Evolutionary conservation across 2,329 filamentous ascomycete genomes (phyloP).

Genomic region (Aspergillus neotritici): DNA sequence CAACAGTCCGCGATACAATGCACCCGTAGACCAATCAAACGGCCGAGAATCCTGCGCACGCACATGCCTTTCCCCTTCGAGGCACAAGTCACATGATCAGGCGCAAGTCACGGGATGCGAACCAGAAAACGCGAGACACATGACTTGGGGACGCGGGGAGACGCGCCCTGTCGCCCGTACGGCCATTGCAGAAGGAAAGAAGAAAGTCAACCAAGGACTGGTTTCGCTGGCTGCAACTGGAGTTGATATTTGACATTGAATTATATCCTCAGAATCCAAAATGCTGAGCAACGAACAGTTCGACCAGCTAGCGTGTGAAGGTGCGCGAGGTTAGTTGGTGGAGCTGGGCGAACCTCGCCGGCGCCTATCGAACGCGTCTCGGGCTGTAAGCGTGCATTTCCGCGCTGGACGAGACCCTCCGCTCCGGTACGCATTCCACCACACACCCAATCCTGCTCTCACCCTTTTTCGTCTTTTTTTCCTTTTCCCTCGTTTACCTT

Average conservation of each 20-base stretch:
- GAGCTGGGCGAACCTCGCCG: conserved; percentile 25
- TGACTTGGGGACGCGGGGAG: conserved; percentile 15
- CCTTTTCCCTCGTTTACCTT: conserved; percentile 3
- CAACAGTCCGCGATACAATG: not conserved
- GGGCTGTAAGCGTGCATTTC: conserved; percentile 37
- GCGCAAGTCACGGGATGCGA: conserved; percentile 19
- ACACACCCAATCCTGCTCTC: conserved; percentile 22
- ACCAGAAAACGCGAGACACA: conserved; percentile 16
- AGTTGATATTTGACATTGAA: not conserved
- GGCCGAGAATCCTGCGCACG: conserved; percentile 6
- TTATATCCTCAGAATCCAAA: conserved; percentile 2
- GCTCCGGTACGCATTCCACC: conserved; percentile 32
- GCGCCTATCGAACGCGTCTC: conserved; percentile 39
- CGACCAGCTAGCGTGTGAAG: conserved; percentile 7
- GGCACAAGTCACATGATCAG: conserved; percentile 13
- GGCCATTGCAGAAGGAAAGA: not conserved
- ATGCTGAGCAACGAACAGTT: conserved; percentile 14
- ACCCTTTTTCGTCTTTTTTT: conserved; percentile 17
- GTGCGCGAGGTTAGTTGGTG: conserved; percentile 23
- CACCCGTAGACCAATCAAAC: conserved; percentile 10
- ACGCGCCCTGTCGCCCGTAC: conserved; percentile 11
- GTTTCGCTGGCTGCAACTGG: not conserved
- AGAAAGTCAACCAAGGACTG: not conserved
- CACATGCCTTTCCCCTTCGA: conserved; percentile 12
- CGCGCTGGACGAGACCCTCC: conserved; percentile 33